Evolutionary conservation across 257 asterid genomes (phyloP).

Genomic region (Solanum paucissectum): DNA sequence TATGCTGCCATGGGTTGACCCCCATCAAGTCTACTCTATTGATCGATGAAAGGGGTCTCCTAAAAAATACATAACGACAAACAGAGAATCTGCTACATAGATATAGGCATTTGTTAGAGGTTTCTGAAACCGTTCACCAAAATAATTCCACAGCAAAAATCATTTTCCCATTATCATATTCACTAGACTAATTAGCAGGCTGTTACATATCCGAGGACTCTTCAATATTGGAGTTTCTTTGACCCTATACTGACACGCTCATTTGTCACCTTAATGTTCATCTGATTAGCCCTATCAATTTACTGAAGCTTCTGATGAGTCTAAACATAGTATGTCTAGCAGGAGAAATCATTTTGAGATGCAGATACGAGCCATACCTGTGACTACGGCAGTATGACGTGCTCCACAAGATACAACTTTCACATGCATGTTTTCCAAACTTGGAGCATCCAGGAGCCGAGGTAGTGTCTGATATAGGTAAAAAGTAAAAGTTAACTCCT

Average conservation of each 20-base stretch:
- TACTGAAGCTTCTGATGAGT: background rate
- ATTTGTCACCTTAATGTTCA: background rate
- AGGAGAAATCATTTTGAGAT: background rate
- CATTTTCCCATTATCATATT: background rate
- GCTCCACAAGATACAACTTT: slow-evolving; percentile 91
- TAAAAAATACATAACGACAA: background rate
- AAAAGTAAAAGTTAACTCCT: background rate
- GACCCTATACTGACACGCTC: background rate
- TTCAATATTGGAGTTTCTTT: background rate
- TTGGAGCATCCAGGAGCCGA: slow-evolving; percentile 74
- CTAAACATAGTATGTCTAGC: background rate
- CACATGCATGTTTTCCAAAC: slow-evolving; percentile 67
- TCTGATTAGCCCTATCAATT: background rate
- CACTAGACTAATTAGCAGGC: background rate
- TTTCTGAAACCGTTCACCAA: background rate
- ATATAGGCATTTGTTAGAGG: background rate
- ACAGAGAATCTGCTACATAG: background rate
- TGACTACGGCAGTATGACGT: slow-evolving; percentile 77
- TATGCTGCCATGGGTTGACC: background rate
- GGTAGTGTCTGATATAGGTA: slow-evolving; percentile 57
- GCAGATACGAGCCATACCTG: slow-evolving; percentile 37
- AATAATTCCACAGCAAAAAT: background rate
- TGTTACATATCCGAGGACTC: background rate
- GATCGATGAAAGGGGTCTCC: background rate
- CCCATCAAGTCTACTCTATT: background rate